Percentiles rank a stretch among this genome's conserved stretches.
Conservation (phyloP, 805 yeast species). For the Maudiozyma bulderi region DNA sequence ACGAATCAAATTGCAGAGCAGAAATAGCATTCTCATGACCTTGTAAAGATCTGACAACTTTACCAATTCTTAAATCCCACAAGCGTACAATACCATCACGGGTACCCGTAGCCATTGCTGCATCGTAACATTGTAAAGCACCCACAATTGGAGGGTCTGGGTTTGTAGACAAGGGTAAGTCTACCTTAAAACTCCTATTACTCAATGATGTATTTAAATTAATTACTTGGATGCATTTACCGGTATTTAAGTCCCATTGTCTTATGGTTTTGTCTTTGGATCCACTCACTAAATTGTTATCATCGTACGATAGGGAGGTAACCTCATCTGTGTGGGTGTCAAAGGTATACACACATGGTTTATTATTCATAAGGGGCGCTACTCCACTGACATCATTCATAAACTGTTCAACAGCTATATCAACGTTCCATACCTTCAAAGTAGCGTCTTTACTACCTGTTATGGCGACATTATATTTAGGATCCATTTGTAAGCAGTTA, state of each 20-base stretch:
- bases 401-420: conserved; percentile 20
- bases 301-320: conserved; percentile 49
- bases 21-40: conserved; percentile 68
- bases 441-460: conserved; percentile 59
- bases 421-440: conserved; percentile 50
- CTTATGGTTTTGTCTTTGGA: conserved; percentile 62
- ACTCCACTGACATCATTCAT: background rate
- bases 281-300: conserved; percentile 49
- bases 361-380: conserved; percentile 9
- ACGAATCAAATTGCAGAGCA: conserved; percentile 55
- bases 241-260: conserved; percentile 64
- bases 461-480: conserved; percentile 28
- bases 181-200: conserved; percentile 6
- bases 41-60: conserved; percentile 46
- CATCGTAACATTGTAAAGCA: conserved; percentile 60
- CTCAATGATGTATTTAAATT: conserved; percentile 36
- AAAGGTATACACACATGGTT: conserved; percentile 40
- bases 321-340: conserved; percentile 60
- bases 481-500: conserved; percentile 49
- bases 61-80: conserved; percentile 70
- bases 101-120: conserved; percentile 71
- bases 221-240: conserved; percentile 58
- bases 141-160: conserved; percentile 40
- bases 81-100: conserved; percentile 64
- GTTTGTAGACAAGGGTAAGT: background rate